phyloP scores from a whole-genome alignment of 345 rosid genomes.

The Clausena lansium region DNA sequence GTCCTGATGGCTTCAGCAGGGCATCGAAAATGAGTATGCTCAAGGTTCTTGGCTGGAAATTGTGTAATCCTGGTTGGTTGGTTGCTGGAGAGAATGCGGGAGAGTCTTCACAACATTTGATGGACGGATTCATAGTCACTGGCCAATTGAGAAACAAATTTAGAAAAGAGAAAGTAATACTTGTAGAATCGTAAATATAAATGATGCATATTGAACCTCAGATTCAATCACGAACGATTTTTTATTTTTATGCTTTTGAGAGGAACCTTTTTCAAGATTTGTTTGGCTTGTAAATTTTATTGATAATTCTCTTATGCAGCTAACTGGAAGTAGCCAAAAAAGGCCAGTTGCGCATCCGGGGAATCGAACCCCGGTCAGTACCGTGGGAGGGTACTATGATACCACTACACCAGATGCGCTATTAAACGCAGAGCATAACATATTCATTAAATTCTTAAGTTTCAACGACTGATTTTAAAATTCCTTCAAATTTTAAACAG shows the following conservation, averaged over 20 bases:
- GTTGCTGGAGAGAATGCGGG: not conserved
- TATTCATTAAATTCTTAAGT: no score
- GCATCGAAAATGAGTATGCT: constrained; percentile 45
- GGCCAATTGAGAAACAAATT: not conserved
- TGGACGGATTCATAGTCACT: not conserved
- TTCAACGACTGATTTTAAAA: no score
- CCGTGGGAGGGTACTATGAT: constrained; percentile 98
- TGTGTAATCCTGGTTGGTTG: not conserved
- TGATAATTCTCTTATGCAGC: no score
- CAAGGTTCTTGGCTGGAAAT: not conserved
- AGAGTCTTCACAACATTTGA: not conserved
- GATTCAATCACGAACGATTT: no score
- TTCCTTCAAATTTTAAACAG: no score
- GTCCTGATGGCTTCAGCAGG: constrained; percentile 85
- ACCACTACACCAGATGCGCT: constrained; percentile 94
- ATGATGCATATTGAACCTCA: no score
- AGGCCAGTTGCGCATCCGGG: constrained; percentile 64
- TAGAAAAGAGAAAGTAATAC: not conserved
- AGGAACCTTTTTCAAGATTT: no score
- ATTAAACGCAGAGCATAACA: no score
- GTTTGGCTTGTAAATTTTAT: no score
- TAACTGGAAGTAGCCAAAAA: no score
- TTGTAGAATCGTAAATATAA: not conserved
- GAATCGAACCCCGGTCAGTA: constrained; percentile 91
- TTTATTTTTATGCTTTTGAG: no score